Base-by-base conservation (phyloP, 2,329 filamentous ascomycete genomes). In the Venturia nashicola region DNA sequence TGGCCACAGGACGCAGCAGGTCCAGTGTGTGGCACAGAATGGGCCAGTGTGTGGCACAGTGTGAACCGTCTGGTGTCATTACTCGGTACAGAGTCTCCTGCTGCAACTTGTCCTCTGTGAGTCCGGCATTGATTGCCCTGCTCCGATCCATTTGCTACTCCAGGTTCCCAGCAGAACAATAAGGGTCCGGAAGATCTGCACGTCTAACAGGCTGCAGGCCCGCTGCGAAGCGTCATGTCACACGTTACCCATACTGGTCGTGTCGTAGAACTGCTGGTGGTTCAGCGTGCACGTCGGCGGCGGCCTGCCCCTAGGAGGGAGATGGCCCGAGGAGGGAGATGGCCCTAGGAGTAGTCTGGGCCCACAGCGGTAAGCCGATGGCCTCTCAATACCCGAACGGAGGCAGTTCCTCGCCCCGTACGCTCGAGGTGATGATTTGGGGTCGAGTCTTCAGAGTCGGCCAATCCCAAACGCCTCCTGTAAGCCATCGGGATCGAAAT, bases 401-500 rank as follows among this genome's bases (percentile, higher is more conserved):
- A 57, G 51, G 51, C 51, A 39, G 27, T 57, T 57, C 51, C 51
- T 57, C 51, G 51, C 51, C 51, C 32, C 32, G 32, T 36, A 57
- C 51, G 51, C 51, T 36, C 51, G 32, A 57, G 51, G 51, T 57
- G 51, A 57, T 14, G 51, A 32, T 57, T 57, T 57, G 51, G 32
- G 51, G 27, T 27, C 23, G 36, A 11, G 32, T 57, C 14, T 39
- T 32, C 18, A 57, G 27, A n/a, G 51, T 18, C 16, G 51, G 23
- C 48, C 48, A 55, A 16, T 32, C 32, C 34, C 48, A 55, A 8
- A 55, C 27, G 51, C 51, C 27, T 57, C 51, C 51, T 57, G 51
- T 57, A 57, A 3, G 51, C 51, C 27, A 57, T 57, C 51, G 51
- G 32, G 51, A 57, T 57, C 51, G 51, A 57, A 57, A 34, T 57